phyloP scores from a whole-genome alignment of 768 basidiomycete species.

The Amanita exitialis region DNA sequence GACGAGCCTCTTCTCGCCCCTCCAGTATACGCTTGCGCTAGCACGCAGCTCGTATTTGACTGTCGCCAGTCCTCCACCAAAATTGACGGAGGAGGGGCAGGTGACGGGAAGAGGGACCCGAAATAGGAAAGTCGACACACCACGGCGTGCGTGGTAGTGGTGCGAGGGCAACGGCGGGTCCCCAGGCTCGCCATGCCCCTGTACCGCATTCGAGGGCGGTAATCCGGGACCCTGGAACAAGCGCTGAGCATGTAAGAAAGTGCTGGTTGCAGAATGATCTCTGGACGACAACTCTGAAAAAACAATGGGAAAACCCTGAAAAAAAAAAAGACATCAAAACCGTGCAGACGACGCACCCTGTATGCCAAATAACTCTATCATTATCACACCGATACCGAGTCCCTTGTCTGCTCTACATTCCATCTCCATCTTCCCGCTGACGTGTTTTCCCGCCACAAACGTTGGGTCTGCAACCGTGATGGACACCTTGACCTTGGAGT shows the following conservation, averaged over 20 bases:
- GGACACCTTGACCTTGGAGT: conserved; percentile 69
- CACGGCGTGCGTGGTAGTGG: conserved; percentile 67
- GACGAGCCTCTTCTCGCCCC: conserved; percentile 61
- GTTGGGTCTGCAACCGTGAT: conserved; percentile 46
- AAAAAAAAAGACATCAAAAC: neutral
- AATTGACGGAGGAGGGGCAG: conserved; percentile 62
- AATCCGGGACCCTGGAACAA: conserved; percentile 76
- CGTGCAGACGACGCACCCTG: conserved; percentile 41
- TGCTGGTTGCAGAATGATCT: conserved; percentile 73
- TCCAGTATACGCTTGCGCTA: conserved; percentile 66
- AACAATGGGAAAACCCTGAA: conserved; percentile 7
- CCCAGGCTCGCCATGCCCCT: conserved; percentile 46
- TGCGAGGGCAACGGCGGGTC: conserved; percentile 52
- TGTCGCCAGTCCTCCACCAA: conserved; percentile 58
- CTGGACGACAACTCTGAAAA: conserved; percentile 59
- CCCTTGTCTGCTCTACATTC: conserved; percentile 69
- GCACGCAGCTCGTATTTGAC: conserved; percentile 69
- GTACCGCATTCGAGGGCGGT: conserved; percentile 78
- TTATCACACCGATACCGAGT: conserved; percentile 64
- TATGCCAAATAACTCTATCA: conserved; percentile 67
- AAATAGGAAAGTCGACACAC: conserved; percentile 72
- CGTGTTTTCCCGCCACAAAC: conserved; percentile 55
- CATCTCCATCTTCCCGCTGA: conserved; percentile 71
- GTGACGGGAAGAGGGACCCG: conserved; percentile 60
- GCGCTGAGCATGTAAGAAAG: conserved; percentile 60